Evolutionary conservation across 2,329 filamentous ascomycete genomes (phyloP), one percentile per base, ranked within the genome.

Genomic region (Catunica adiposa): DNA sequence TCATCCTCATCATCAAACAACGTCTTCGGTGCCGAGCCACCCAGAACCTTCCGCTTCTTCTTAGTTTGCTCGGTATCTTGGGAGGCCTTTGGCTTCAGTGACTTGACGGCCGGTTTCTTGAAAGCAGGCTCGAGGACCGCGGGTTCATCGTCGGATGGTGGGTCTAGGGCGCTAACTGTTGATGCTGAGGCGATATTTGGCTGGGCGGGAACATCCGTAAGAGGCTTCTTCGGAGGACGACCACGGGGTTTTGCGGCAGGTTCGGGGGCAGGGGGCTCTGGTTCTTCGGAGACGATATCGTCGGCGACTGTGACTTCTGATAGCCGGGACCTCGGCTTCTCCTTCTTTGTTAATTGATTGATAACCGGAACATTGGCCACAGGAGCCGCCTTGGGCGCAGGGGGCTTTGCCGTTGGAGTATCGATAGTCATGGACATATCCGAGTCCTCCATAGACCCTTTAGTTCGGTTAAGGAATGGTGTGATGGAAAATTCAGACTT

Each of bases 401-500:
- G 25, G 37, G 25, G 3, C 47, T 55, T 53, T 9, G 8, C 50
- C 62, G 62, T 42, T 56, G 56, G 37, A 22, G 55, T 38, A 40
- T 56, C 54, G 11, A 56, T 47, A 11, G 38, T 26, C 29, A 56
- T 42, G 20, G 54, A 48, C 34, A 56, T 47, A 22, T 56, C 51
- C 8, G 57, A 46, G 20, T 56, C 57, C 15, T 56, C 57, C 3
- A 82, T 59, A 75, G 65, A 3, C 67, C 54, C 73, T 67, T 76
- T 80, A 25, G 79, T 83, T 53, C 83, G 80, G 67, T 89, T 94
- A 59, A 97, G 73, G 71, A 94, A 96, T 0, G 90, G 90, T 0
- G 90, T 97, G 60, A 96, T 88, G 3, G 89, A 95, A 67, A 97
- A 96, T 2, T 78, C 82, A 0, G 89, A 96, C 67, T 95, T 96